These are phyloP conservation scores for Pythium angustatum DNA, from an alignment of 352 stramenopile genomes.

Conservation along the genomic window DNA sequence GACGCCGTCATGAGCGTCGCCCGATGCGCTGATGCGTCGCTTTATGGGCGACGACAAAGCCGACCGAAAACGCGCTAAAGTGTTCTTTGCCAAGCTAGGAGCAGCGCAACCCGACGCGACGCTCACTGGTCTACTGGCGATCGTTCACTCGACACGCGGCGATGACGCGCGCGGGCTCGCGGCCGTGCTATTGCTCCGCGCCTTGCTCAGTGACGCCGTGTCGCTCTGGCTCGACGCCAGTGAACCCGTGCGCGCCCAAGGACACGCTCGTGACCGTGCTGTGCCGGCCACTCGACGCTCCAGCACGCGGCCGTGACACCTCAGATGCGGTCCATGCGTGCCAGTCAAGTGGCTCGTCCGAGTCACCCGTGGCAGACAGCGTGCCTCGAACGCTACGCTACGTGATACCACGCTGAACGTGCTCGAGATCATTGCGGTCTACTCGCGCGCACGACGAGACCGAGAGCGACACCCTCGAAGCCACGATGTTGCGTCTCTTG, in stretches of 20 bases:
- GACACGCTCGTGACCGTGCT: conserved; percentile 64
- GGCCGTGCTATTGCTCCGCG: conserved; percentile 72
- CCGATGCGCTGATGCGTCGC: conserved; percentile 64
- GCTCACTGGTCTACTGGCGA: conserved; percentile 51
- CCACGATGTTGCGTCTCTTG: conserved; percentile 51
- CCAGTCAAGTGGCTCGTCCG: too few relatives aligned
- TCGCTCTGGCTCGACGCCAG: conserved; percentile 73
- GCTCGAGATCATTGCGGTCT: conserved; percentile 82
- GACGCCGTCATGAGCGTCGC: conserved; percentile 23
- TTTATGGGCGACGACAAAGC: conserved; percentile 75
- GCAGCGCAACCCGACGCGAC: conserved; percentile 62
- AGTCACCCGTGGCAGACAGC: conserved; percentile 62
- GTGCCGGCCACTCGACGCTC: too few relatives aligned
- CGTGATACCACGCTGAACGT: conserved; percentile 74
- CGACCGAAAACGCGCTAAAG: conserved; percentile 66
- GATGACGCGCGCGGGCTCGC: conserved; percentile 75
- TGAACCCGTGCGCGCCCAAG: conserved; percentile 50
- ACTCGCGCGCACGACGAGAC: conserved; percentile 32
- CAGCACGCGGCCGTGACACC: too few relatives aligned
- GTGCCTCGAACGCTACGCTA: conserved; percentile 46
- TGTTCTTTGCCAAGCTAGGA: conserved; percentile 53
- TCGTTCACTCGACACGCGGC: conserved; percentile 56
- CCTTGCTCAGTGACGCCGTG: conserved; percentile 75
- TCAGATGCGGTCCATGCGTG: too few relatives aligned
- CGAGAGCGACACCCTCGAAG: conserved; percentile 38